A percentile compares a stretch with the other conserved stretches of the same genome.
phyloP scores from a whole-genome alignment of 371 early-diverging fungal species.

The Mortierella sp. region DNA sequence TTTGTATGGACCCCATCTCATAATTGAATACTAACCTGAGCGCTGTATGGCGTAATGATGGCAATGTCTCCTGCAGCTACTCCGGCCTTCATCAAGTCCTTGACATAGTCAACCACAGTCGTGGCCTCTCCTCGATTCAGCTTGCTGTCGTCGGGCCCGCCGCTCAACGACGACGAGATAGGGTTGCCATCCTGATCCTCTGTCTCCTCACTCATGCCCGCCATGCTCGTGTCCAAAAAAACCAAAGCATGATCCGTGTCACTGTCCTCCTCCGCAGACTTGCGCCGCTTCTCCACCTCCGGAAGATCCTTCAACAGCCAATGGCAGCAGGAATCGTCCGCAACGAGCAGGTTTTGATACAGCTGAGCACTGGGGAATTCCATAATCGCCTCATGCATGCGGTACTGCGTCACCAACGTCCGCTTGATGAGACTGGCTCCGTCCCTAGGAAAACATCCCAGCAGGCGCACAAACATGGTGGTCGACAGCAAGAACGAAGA shows the following conservation, averaged over 20 bases:
- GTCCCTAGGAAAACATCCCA: constrained; percentile 46
- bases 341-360: constrained; percentile 74
- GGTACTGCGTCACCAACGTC: constrained; percentile 88
- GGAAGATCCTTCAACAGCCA: constrained; percentile 78
- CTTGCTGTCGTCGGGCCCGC: constrained; percentile 67
- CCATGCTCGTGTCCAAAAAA: constrained; percentile 83
- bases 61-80: constrained; percentile 77
- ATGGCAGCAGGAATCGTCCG: constrained; percentile 74
- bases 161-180: constrained; percentile 13
- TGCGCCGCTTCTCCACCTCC: constrained; percentile 59
- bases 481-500: constrained; percentile 51
- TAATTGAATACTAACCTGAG: constrained; percentile 70
- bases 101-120: constrained; percentile 73
- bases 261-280: constrained; percentile 54
- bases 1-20: neutral
- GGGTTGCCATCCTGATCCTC: constrained; percentile 58
- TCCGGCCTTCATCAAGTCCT: constrained; percentile 73
- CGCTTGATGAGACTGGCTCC: constrained; percentile 63
- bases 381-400: constrained; percentile 91
- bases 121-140: constrained; percentile 85
- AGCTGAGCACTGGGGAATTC: constrained; percentile 77
- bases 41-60: constrained; percentile 90
- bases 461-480: constrained; percentile 46
- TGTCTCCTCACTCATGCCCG: constrained; percentile 70
- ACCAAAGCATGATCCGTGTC: constrained; percentile 75